Conservation (phyloP, 371 early-diverging fungal species). For the Mucor velutinosus region DNA sequence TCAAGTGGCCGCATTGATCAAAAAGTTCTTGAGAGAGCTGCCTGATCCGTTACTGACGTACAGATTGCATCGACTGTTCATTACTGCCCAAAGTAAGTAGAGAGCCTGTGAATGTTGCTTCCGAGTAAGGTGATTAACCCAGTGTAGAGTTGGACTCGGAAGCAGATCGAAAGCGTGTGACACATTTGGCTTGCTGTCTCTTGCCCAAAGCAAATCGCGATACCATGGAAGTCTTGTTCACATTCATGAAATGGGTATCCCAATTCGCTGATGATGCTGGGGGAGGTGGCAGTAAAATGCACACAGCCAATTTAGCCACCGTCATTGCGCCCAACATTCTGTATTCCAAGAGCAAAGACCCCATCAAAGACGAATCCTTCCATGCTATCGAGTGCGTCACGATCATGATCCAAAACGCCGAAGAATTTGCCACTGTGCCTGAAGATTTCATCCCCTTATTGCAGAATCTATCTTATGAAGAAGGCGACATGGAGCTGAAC, state of each 20-base stretch:
- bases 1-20: conserved; percentile 91
- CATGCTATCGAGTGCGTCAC: conserved; percentile 76
- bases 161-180: conserved; percentile 59
- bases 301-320: conserved; percentile 84
- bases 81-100: conserved; percentile 71
- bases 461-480: conserved; percentile 56
- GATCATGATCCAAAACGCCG: conserved; percentile 73
- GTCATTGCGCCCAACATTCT: conserved; percentile 93
- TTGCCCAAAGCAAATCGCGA: conserved; percentile 93
- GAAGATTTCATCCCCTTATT: conserved; percentile 68
- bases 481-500: conserved; percentile 58
- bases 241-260: conserved; percentile 86
- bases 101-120: no score
- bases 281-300: conserved; percentile 87
- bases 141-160: conserved; percentile 56
- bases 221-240: conserved; percentile 84
- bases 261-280: conserved; percentile 63
- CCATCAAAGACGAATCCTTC: conserved; percentile 59
- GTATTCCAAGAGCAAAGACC: conserved; percentile 84
- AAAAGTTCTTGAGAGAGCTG: conserved; percentile 91
- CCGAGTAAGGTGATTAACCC: background rate
- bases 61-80: conserved; percentile 83
- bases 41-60: conserved; percentile 94
- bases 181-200: conserved; percentile 82
- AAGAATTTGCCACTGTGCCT: conserved; percentile 77